Base-by-base conservation (phyloP, 1,139 yeast genomes). In the Yamadazyma friedrichii region DNA sequence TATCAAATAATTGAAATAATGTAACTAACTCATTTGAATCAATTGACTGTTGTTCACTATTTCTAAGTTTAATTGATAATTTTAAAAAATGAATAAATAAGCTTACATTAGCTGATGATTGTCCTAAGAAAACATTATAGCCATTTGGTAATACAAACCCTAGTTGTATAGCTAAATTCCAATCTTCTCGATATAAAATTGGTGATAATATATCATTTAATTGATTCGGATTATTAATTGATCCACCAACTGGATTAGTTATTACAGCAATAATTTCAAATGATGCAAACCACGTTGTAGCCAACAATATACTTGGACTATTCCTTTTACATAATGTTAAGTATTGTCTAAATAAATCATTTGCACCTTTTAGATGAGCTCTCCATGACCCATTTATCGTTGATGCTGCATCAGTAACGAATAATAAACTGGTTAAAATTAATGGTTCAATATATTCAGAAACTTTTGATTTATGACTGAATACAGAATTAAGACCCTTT, bases 221-320 rank as follows among this genome's bases (percentile, higher is more conserved):
- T 15, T 48, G 46, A 5, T 37, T 38, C 31, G 44, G 45, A 15
- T 43, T 40, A 31, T 43, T 48, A 16, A 52, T 47, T 6, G 53
- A 44, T 2, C 56, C 56, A 8, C 56, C 56, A 3, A 41, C 43
- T 4, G 56, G 55, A 32, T 51, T 52, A 3, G 56, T 48, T 22
- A 52, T 43, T 3, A 48, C 53, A 6, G 56, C 56, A 6, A 52
- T 46, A 17, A 51, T 50, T 36, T 52, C 56, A 36, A 52, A 52
- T 3, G 55, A 48, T 1, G 55, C 53, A 45, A 52, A 52, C 56
- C 56, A 52, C 9, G 52, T 44, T 3, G 55, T 44, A 5, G 56
- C 49, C 16, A 52, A 33, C 16, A 52, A 35, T 13, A 52, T 51
- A 15, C 46, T 40, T 9, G 49, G 49, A 24, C 47, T 45, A 22